Evolutionary conservation across 192 early-diverging fungal genomes (phyloP), one percentile per base, ranked within the genome.

Genomic region (Chytriomyces confervae): DNA sequence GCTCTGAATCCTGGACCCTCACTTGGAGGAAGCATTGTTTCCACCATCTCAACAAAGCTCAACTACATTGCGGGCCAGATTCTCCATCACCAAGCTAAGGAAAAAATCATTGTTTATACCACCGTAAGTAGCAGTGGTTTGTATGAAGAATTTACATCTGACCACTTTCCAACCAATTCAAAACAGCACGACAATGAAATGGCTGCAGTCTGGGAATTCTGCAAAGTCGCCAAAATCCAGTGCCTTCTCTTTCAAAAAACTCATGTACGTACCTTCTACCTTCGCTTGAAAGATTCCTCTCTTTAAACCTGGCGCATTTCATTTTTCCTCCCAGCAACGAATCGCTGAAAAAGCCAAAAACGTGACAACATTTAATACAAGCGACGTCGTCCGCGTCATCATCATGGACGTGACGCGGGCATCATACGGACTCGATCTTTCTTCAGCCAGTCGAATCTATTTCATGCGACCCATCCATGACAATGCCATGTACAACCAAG

Each of bases 371-470:
- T 91, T 91, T 83, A 91, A 91, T 75, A 91, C 88, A 16, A 79
- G 79, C 27, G 71, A 77, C 13, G 18, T 23, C 9, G 75, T 86
- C 1, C 77, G 72, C 1, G 84, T 88, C 0, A 81, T 91, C 16
- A 87, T 91, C 62, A 90, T 91, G 89, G 82, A 89, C 23, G 81
- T 87, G 16, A 49, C 83, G 29, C 23, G 88, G 53, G 92, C 89
- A 7, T 91, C 93, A 0, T 94, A 87, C 60, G 94, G 94, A 0
- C 93, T 94, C 47, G 92, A 95, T 65, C 86, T 94, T 7, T 93
- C 91, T 0, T 86, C 89, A 5, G 93, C 93, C 4, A 89, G 91
- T 6, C 86, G 91, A 66, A 72, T 81, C 48, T 85, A 75, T 47
- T 82, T 85, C 45, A 7, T 70, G 6, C 67, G 69, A 4, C 80